Evolutionary conservation across 169 alveolate genomes (phyloP).

Genomic region (Cryptosporidium viatorum): DNA sequence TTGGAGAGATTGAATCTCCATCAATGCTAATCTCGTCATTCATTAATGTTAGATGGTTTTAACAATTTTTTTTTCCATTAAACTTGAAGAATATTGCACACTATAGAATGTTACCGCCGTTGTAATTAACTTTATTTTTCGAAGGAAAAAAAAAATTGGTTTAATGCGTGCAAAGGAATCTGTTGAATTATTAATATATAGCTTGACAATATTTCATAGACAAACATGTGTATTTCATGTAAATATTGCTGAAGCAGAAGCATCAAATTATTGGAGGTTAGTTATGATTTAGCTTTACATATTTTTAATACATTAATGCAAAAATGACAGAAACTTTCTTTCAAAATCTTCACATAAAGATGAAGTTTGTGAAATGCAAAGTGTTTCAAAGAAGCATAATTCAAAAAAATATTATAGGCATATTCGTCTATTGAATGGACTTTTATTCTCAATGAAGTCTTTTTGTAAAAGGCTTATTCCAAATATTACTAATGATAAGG

Average conservation of each 20-base stretch:
- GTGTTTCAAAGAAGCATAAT: not conserved
- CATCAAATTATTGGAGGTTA: conserved; percentile 63
- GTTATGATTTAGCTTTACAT: not conserved
- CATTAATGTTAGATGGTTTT: not conserved
- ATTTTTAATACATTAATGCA: not conserved
- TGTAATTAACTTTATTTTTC: not conserved
- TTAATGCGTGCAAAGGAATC: conserved; percentile 40
- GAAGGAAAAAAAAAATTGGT: not conserved
- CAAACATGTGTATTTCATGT: conserved; percentile 70
- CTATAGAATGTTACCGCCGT: conserved; percentile 18
- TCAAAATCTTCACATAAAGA: conserved; percentile 28
- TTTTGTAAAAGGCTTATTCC: conserved; percentile 63
- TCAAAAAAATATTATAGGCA: conserved; percentile 60
- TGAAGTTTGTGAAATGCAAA: conserved; percentile 4
- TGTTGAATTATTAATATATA: conserved; percentile 19
- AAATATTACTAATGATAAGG: conserved; percentile 26
- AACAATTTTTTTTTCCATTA: not conserved
- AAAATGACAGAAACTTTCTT: conserved; percentile 27
- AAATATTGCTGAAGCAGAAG: conserved; percentile 46
- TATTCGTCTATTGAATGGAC: conserved; percentile 49
- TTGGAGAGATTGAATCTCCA: conserved; percentile 20
- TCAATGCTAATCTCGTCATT: not conserved
- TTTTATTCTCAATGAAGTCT: conserved; percentile 67
- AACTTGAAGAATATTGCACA: not conserved
- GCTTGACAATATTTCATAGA: conserved; percentile 68